A percentile compares a stretch with the other conserved stretches of the same genome.
phyloP scores from a whole-genome alignment of 345 rosid species.

The Brassica cretica region DNA sequence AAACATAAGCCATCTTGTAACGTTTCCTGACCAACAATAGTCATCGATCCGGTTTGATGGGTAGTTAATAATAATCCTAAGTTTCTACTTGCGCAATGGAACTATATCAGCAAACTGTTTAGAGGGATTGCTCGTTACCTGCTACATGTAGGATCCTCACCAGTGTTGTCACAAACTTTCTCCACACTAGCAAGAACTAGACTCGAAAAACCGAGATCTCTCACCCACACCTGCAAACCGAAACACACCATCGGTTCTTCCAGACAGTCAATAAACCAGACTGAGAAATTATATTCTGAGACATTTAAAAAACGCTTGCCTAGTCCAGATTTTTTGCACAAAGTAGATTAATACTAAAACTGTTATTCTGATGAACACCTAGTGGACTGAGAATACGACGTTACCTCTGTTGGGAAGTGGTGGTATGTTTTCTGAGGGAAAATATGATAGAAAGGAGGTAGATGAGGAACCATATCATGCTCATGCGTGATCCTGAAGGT shows the following conservation, averaged over 20 bases:
- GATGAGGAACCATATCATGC: conserved; percentile 88
- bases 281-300: not conserved
- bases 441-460: conserved; percentile 71
- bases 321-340: not conserved
- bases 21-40: conserved; percentile 1
- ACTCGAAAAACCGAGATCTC: conserved; percentile 10
- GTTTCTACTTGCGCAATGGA: not conserved
- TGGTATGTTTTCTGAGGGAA: conserved; percentile 95
- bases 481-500: conserved; percentile 73
- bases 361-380: not conserved
- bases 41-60: not conserved
- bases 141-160: conserved; percentile 84
- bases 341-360: not conserved
- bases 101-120: not conserved
- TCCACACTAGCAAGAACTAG: conserved; percentile 48
- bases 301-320: not conserved
- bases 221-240: conserved; percentile 36
- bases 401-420: conserved; percentile 86
- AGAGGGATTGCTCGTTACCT: conserved; percentile 44
- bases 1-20: not conserved
- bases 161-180: conserved; percentile 72
- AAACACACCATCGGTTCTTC: not conserved
- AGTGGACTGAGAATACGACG: not conserved
- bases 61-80: conserved; percentile 1
- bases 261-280: not conserved